Evolutionary conservation across 306 rosid species (phyloP), one percentile per base, ranked within the genome.

Genomic region (Astragalus membranaceus): DNA sequence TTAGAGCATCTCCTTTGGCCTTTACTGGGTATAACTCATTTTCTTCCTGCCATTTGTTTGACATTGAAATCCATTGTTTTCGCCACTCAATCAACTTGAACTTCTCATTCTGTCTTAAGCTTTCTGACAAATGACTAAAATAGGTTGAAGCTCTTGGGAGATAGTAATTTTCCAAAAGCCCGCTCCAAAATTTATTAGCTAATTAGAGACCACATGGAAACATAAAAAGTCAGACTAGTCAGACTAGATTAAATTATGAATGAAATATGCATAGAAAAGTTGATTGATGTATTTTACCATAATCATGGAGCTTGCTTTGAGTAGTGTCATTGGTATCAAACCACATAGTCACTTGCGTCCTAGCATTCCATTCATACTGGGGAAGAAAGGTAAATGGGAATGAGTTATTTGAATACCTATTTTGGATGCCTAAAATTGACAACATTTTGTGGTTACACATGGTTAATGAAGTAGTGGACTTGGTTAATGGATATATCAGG

Each of bases 361-460:
- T 90, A 55, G 97, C 98, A 76, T 94, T 94, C 98, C 98, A 94
- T 83, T 94, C 97, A 33, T 94, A 85, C 97, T 94, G 88, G 14
- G 54, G 41, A 74, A 55, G 73, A 63, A 72, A 69, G 59, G 47
- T 46, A 67, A 66, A 55, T 3, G 41, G 13, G 32, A 67, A 67
- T 13, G 55, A 78, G 64, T 26, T 26, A 26, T 26, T 26, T 26
- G 30, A 1, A 26, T 3, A 2, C 30, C 30, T 26, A 2, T 26
- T 26, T 26, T 26, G 30, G 30, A 26, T 3, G 4, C 30, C 30
- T 26, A 26, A 26, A 26, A 26, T 26, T 3, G 30, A 26, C 30
- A 26, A 26, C 30, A 1, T 26, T 26, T 26, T 26, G 30, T 26
- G 3, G 30, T 26, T 26, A 26, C 30, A 26, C 30, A 2, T 23